A percentile compares a stretch with the other conserved stretches of the same genome.
Evolutionary conservation across 2,329 filamentous ascomycete genomes (phyloP).

Genomic region (Calonectria honghensis): DNA sequence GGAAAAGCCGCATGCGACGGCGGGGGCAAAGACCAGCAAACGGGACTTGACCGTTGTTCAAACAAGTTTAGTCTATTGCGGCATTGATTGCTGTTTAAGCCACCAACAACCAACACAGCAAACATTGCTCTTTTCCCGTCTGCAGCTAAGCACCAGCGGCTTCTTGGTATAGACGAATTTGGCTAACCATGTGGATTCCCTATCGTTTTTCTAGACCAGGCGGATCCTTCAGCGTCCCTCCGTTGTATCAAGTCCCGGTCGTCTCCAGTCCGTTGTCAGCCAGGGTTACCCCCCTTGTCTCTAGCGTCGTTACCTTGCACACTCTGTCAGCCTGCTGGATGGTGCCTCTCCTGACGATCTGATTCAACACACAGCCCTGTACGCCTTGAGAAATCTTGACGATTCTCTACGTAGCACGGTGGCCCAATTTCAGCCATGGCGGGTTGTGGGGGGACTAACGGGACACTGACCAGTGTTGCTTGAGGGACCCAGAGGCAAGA

Average conservation of each 20-base stretch:
- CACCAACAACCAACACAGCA: conserved; percentile 20
- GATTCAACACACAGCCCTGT: conserved; percentile 4
- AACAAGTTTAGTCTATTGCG: conserved; percentile 6
- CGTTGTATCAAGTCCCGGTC: conserved; percentile 12
- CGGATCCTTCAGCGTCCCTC: conserved; percentile 12
- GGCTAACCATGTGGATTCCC: conserved; percentile 27
- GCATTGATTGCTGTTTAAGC: conserved; percentile 28
- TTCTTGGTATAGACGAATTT: conserved; percentile 9
- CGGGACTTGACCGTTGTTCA: neutral
- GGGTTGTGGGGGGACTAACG: conserved; percentile 23
- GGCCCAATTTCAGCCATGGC: conserved; percentile 2
- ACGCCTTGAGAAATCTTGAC: neutral
- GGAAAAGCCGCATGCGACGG: neutral
- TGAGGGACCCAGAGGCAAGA: conserved; percentile 2
- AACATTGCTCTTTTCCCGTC: neutral
- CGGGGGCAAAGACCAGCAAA: conserved; percentile 10
- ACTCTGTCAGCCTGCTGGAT: neutral
- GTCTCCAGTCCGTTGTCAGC: conserved; percentile 12
- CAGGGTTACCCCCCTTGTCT: conserved; percentile 23
- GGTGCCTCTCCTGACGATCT: conserved; percentile 19
- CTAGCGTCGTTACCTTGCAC: conserved; percentile 6
- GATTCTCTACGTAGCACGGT: neutral
- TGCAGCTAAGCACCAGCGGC: conserved; percentile 15
- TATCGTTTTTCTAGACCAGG: conserved; percentile 9
- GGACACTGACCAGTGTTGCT: neutral